Conservation (phyloP, 768 basidiomycete genomes). For the Kondoa malvinella region DNA sequence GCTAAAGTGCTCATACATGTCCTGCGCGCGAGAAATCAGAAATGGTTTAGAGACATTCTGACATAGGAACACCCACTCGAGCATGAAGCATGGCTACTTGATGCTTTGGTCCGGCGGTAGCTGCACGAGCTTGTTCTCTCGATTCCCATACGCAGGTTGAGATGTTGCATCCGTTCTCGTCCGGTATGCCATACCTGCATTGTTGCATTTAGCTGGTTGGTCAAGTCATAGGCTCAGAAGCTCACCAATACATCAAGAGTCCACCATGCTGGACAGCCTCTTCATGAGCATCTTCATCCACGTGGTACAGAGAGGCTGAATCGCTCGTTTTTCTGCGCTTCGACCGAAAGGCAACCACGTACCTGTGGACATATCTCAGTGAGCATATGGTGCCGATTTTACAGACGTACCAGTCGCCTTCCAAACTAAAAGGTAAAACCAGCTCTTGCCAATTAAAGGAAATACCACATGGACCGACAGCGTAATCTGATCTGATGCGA, state of each 20-base stretch:
- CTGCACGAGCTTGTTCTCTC: not conserved
- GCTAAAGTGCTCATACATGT: not conserved
- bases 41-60: not conserved
- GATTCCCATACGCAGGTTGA: conserved; percentile 49
- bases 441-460: conserved; percentile 82
- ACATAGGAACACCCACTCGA: not conserved
- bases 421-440: conserved; percentile 48
- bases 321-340: conserved; percentile 39
- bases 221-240: not conserved
- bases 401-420: conserved; percentile 50
- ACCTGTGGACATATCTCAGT: conserved; percentile 31
- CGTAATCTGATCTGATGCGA: conserved; percentile 45
- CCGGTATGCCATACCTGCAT: conserved; percentile 11
- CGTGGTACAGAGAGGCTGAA: conserved; percentile 48
- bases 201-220: not conserved
- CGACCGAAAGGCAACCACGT: conserved; percentile 76
- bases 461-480: conserved; percentile 45
- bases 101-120: not conserved
- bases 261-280: conserved; percentile 52
- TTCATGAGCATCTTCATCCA: conserved; percentile 73
- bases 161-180: conserved; percentile 44
- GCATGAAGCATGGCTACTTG: not conserved
- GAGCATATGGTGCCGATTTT: not conserved
- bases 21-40: not conserved
- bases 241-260: conserved; percentile 71